These are phyloP conservation scores for Yamadazyma sp. DNA, from an alignment of 1,139 yeast species.

Conservation along the genomic window DNA sequence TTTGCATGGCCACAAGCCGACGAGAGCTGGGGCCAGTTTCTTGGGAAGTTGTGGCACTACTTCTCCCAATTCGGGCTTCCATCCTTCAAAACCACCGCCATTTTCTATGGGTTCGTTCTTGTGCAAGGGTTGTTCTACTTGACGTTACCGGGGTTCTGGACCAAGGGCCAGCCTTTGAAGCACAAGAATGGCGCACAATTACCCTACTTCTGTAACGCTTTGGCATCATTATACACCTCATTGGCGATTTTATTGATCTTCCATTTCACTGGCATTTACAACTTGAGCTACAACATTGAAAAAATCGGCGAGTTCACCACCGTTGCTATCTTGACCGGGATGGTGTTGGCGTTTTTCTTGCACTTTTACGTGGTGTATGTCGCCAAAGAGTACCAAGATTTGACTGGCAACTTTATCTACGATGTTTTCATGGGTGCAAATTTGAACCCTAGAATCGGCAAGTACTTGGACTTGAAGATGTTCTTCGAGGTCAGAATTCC, in stretches of 20 bases:
- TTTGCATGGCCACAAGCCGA: constrained; percentile 67
- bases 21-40: constrained; percentile 60
- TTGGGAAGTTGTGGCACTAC: constrained; percentile 42
- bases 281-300: constrained; percentile 71
- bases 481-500: constrained; percentile 96
- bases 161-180: constrained; percentile 87
- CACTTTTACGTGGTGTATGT: constrained; percentile 67
- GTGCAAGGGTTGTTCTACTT: constrained; percentile 75
- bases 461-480: constrained; percentile 85
- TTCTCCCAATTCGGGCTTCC: constrained; percentile 68
- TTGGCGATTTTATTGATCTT: constrained; percentile 56
- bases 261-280: constrained; percentile 75
- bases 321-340: constrained; percentile 80
- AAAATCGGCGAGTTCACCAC: constrained; percentile 91
- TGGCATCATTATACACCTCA: constrained; percentile 75
- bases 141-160: constrained; percentile 92
- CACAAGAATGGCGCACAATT: constrained; percentile 79
- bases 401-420: constrained; percentile 89
- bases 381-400: constrained; percentile 73
- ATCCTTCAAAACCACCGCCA: constrained; percentile 59
- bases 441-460: constrained; percentile 91
- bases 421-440: constrained; percentile 98
- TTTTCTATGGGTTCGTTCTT: constrained; percentile 70
- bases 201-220: constrained; percentile 92
- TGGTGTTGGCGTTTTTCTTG: constrained; percentile 58